A percentile compares a stretch with the other conserved stretches of the same genome.
phyloP scores from a whole-genome alignment of 306 rosid species.

The Glycyrrhiza uralensis region DNA sequence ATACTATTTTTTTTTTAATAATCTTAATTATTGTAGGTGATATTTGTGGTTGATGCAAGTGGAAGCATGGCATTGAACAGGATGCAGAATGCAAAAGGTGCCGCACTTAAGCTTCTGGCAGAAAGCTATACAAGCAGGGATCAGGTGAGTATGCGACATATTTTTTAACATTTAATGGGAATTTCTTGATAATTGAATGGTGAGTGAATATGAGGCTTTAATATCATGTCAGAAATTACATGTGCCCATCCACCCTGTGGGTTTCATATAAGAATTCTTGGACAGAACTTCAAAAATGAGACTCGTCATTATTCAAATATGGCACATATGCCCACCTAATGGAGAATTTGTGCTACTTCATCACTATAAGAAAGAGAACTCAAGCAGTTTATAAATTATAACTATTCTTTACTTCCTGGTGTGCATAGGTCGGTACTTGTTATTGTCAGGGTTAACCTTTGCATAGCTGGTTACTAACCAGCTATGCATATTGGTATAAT shows the following conservation, averaged over 20 bases:
- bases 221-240: slow-evolving; percentile 6
- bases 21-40: slow-evolving; percentile 53
- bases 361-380: background rate
- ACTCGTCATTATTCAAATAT: background rate
- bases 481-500: background rate
- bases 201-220: slow-evolving; percentile 1
- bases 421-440: background rate
- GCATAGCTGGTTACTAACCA: slow-evolving; percentile 5
- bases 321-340: background rate
- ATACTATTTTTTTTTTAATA: background rate
- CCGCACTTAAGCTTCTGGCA: slow-evolving; percentile 92
- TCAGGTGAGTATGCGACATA: slow-evolving; percentile 53
- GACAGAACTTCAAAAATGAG: slow-evolving; percentile 18
- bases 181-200: slow-evolving; percentile 20
- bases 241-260: slow-evolving; percentile 8
- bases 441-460: slow-evolving; percentile 11
- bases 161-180: slow-evolving; percentile 10
- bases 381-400: background rate
- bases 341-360: background rate
- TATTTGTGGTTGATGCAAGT: slow-evolving; percentile 97
- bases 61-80: slow-evolving; percentile 99
- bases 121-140: slow-evolving; percentile 99
- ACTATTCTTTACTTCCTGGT: background rate
- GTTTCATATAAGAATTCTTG: background rate
- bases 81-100: slow-evolving; percentile 99